Conservation (phyloP, 2,329 filamentous ascomycete species). For the Penicillium frequentans region DNA sequence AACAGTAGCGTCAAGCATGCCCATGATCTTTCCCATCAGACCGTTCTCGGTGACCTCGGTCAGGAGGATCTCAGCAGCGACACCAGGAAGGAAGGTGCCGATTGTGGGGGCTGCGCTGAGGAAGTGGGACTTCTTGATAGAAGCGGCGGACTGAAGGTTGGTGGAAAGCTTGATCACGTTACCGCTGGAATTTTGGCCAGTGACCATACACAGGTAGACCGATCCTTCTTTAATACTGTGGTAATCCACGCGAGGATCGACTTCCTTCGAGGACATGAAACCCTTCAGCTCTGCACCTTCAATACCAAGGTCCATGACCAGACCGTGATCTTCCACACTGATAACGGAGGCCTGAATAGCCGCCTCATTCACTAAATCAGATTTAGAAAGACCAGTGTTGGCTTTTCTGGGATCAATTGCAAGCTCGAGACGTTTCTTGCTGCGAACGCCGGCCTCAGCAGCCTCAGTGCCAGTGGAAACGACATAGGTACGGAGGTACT, state of each 20-base stretch:
- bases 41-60: slow-evolving; percentile 73
- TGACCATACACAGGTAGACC: slow-evolving; percentile 80
- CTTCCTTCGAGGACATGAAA: slow-evolving; percentile 82
- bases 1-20: slow-evolving; percentile 84
- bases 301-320: slow-evolving; percentile 88
- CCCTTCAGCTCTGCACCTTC: slow-evolving; percentile 67
- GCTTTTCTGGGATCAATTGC: slow-evolving; percentile 76
- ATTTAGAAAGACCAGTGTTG: slow-evolving; percentile 71
- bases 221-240: slow-evolving; percentile 75
- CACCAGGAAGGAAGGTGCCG: slow-evolving; percentile 86
- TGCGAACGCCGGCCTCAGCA: slow-evolving; percentile 56
- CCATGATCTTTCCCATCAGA: slow-evolving; percentile 88
- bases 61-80: slow-evolving; percentile 81
- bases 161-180: slow-evolving; percentile 86
- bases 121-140: slow-evolving; percentile 63
- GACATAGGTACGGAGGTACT: slow-evolving; percentile 85
- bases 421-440: slow-evolving; percentile 80
- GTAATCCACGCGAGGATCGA: slow-evolving; percentile 66
- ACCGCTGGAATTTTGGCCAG: slow-evolving; percentile 70
- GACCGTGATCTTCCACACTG: slow-evolving; percentile 94
- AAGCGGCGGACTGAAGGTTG: slow-evolving; percentile 67
- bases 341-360: slow-evolving; percentile 84
- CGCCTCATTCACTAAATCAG: slow-evolving; percentile 71
- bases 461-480: slow-evolving; percentile 67
- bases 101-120: slow-evolving; percentile 80